Conservation (phyloP, 192 early-diverging fungal species). For the Backusella liffmaniae region DNA sequence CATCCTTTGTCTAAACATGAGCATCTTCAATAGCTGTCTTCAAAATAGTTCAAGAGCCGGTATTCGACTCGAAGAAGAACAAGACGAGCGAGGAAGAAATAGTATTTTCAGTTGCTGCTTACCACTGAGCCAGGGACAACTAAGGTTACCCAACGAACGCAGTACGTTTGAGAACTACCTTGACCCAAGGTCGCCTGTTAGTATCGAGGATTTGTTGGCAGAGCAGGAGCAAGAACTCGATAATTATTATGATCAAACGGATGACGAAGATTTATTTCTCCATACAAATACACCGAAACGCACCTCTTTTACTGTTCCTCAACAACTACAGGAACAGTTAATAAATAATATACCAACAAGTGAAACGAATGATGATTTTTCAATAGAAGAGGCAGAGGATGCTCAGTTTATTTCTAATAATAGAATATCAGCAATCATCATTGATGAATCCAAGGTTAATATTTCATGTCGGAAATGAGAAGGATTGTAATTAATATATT, state of each 20-base stretch:
- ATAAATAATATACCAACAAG: neutral
- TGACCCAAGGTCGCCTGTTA: constrained; percentile 6
- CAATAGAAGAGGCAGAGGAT: constrained; percentile 3
- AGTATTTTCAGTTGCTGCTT: neutral
- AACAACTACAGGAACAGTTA: neutral
- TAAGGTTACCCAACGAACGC: constrained; percentile 1
- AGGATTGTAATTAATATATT: neutral
- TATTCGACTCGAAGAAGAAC: neutral
- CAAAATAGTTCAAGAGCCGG: neutral
- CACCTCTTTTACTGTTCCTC: neutral
- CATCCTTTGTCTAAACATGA: neutral
- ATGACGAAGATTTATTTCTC: neutral
- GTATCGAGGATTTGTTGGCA: neutral
- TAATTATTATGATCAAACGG: constrained; percentile 9
- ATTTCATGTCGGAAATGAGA: no score
- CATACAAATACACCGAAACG: constrained; percentile 6
- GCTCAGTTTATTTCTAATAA: constrained; percentile 7
- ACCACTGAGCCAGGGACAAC: neutral
- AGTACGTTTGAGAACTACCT: constrained; percentile 8
- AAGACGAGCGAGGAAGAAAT: neutral
- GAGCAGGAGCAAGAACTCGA: constrained; percentile 9
- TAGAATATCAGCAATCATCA: constrained; percentile 12
- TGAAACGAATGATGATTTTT: neutral
- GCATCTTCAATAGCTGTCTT: neutral
- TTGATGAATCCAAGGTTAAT: constrained; percentile 8